These are phyloP conservation scores for Colletotrichum eremochloae DNA, from an alignment of 2,329 filamentous ascomycete species.

Conservation along the genomic window DNA sequence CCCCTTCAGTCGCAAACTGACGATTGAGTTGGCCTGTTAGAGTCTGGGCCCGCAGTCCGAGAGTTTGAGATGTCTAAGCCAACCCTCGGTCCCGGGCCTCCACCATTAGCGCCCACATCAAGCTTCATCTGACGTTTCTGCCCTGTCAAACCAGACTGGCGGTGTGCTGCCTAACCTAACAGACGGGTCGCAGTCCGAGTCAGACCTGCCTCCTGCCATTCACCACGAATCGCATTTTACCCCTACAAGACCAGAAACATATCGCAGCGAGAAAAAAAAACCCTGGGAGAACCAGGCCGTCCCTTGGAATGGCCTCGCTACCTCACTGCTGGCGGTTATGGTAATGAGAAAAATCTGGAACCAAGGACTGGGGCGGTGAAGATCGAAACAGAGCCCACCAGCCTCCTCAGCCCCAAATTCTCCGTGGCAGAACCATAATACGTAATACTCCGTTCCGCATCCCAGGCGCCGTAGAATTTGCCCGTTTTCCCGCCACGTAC, in stretches of 20 bases:
- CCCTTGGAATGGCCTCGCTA: constrained; percentile 20
- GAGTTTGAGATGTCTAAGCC: constrained; percentile 23
- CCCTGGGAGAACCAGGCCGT: constrained; percentile 23
- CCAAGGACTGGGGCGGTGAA: constrained; percentile 14
- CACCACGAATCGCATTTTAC: constrained; percentile 28
- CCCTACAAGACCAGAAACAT: constrained; percentile 34
- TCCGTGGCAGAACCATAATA: constrained; percentile 28
- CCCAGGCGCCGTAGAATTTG: constrained; percentile 5
- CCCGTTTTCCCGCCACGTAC: constrained; percentile 16
- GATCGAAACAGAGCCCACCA: constrained; percentile 30
- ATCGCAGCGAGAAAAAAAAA: constrained; percentile 4
- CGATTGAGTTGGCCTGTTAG: background rate
- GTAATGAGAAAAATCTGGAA: constrained; percentile 9
- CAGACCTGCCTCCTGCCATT: constrained; percentile 11
- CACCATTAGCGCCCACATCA: constrained; percentile 21
- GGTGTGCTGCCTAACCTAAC: constrained; percentile 37
- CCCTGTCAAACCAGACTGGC: constrained; percentile 36
- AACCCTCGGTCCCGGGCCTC: constrained; percentile 31
- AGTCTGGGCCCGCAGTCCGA: constrained; percentile 20
- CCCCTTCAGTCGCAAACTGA: constrained; percentile 1
- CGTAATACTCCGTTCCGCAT: constrained; percentile 9
- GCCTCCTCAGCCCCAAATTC: constrained; percentile 25
- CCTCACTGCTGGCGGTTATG: background rate
- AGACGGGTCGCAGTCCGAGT: constrained; percentile 35
- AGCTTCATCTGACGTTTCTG: constrained; percentile 38